Conservation (phyloP, 2,329 filamentous ascomycete genomes). For the Cercospora beticola region DNA sequence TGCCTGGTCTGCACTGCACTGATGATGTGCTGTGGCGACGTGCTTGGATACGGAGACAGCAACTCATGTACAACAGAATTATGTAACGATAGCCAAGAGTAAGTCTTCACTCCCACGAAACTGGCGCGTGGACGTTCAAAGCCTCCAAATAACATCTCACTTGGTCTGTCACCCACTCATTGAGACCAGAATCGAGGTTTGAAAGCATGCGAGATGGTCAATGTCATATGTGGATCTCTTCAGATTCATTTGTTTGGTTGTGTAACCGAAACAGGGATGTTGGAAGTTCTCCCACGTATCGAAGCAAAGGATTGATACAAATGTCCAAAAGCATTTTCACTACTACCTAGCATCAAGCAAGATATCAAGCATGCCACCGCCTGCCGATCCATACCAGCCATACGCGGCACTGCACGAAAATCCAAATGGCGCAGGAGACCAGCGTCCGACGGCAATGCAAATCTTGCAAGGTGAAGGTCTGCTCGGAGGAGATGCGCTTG, state of each 20-base stretch:
- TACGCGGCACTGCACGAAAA: constrained; percentile 3
- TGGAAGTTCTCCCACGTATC: neutral
- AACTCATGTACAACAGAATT: neutral
- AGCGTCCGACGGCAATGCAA: constrained; percentile 10
- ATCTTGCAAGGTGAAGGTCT: constrained; percentile 15
- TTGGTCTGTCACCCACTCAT: neutral
- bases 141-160: neutral
- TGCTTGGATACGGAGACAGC: neutral
- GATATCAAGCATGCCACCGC: neutral
- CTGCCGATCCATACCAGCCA: neutral
- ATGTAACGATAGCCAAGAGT: neutral
- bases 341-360: neutral
- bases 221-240: neutral
- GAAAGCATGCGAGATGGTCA: neutral
- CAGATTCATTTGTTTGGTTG: neutral
- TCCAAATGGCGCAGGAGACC: constrained; percentile 11
- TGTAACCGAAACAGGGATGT: neutral
- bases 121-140: neutral
- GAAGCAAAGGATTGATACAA: neutral
- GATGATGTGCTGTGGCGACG: neutral
- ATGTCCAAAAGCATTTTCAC: neutral
- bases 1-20: neutral
- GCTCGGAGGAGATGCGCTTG: neutral
- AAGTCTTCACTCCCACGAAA: neutral
- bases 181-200: neutral